Conservation (phyloP, 2,329 filamentous ascomycete genomes). For the Colletotrichum cereale region DNA sequence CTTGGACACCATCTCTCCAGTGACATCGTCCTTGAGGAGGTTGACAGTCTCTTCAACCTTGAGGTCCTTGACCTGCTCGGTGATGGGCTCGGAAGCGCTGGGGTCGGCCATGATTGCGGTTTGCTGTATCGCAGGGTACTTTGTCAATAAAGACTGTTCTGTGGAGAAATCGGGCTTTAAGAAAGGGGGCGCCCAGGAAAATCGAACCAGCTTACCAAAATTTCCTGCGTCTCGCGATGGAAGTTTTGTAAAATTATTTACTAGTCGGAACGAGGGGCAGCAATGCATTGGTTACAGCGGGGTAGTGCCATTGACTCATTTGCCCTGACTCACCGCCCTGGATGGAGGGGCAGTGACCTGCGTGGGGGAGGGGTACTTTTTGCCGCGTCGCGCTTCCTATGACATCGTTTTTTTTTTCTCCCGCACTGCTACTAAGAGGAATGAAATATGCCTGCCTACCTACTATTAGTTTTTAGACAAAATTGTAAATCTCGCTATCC, state of each 20-base stretch:
- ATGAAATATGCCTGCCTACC: too few species aligned
- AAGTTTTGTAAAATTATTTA: conserved; percentile 36
- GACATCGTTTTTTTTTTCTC: conserved; percentile 5
- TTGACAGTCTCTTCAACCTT: conserved; percentile 61
- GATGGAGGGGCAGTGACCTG: conserved; percentile 36
- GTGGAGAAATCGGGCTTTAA: background rate
- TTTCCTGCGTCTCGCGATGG: conserved; percentile 30
- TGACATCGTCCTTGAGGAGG: conserved; percentile 86
- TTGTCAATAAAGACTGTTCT: conserved; percentile 4
- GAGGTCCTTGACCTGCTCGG: conserved; percentile 58
- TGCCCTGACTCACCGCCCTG: conserved; percentile 39
- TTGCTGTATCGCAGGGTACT: conserved; percentile 7
- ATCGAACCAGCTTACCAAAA: conserved; percentile 29
- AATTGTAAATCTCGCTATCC: too few species aligned
- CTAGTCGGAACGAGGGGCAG: conserved; percentile 32
- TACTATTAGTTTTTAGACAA: too few species aligned
- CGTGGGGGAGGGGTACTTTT: conserved; percentile 32
- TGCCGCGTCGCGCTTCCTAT: background rate
- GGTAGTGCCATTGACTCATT: conserved; percentile 38
- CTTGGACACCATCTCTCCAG: conserved; percentile 89
- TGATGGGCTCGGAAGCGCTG: conserved; percentile 54
- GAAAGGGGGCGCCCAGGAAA: background rate
- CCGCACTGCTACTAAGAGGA: background rate
- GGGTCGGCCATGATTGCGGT: conserved; percentile 46
- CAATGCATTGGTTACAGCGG: conserved; percentile 39